Percentiles rank a stretch among this genome's conserved stretches.
These are phyloP conservation scores for Panus rudis DNA, from an alignment of 768 basidiomycete genomes.

Conservation along the genomic window DNA sequence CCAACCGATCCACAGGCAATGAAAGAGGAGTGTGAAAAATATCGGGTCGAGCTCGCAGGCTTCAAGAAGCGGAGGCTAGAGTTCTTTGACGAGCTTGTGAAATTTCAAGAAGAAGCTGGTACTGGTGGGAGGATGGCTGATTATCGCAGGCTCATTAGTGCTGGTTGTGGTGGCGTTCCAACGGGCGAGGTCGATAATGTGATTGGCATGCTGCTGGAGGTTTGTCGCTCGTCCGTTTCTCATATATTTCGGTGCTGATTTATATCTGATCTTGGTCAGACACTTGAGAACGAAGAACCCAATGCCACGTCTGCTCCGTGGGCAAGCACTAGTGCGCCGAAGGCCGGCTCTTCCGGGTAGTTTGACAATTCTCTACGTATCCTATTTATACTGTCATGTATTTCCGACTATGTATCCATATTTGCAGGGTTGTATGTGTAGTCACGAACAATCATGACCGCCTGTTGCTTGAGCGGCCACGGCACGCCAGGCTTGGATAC, in stretches of 20 bases:
- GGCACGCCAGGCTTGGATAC: too few relatives aligned
- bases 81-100: slow-evolving; percentile 69
- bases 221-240: slow-evolving; percentile 25
- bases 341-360: too few relatives aligned
- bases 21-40: slow-evolving; percentile 45
- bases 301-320: slow-evolving; percentile 45
- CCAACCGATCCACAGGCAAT: slow-evolving; percentile 52
- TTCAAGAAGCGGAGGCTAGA: slow-evolving; percentile 62
- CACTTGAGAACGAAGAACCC: slow-evolving; percentile 76
- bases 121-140: slow-evolving; percentile 85
- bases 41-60: slow-evolving; percentile 59
- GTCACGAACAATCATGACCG: too few relatives aligned
- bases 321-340: slow-evolving; percentile 20
- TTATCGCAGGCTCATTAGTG: slow-evolving; percentile 82
- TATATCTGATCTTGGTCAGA: slow-evolving; percentile 34
- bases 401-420: slow-evolving; percentile 3
- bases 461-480: too few relatives aligned
- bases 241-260: slow-evolving; percentile 1
- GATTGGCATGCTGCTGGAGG: slow-evolving; percentile 80
- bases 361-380: too few relatives aligned
- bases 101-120: slow-evolving; percentile 83
- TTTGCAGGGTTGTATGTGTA: neutral
- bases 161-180: slow-evolving; percentile 83
- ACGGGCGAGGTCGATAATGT: slow-evolving; percentile 86
- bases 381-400: slow-evolving; percentile 4